A percentile compares a stretch with the other conserved stretches of the same genome.
Conservation (phyloP, 768 basidiomycete genomes). For the Basidioascus undulatus region DNA sequence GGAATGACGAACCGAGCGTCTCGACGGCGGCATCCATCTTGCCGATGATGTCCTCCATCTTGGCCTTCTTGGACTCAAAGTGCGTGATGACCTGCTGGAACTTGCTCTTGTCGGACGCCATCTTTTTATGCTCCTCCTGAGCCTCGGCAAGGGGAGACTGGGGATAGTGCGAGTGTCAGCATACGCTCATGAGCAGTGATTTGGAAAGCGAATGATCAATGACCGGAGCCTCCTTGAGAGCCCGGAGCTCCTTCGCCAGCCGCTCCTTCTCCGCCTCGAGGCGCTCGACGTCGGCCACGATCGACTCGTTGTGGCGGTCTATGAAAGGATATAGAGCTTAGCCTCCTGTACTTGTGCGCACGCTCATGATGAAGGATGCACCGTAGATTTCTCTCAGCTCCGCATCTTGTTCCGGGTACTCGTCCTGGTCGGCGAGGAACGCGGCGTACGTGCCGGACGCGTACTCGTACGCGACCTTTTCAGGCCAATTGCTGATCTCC, state of each 20-base stretch:
- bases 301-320: constrained; percentile 51
- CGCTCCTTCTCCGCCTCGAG: constrained; percentile 21
- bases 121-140: too few relatives aligned
- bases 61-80: not conserved
- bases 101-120: not conserved
- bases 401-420: constrained; percentile 43
- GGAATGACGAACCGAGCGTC: not conserved
- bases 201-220: too few relatives aligned
- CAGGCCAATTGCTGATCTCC: too few relatives aligned
- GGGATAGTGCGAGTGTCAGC: too few relatives aligned
- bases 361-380: constrained; percentile 14
- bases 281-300: constrained; percentile 26
- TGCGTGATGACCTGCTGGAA: not conserved
- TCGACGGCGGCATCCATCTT: not conserved
- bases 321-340: too few relatives aligned
- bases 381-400: constrained; percentile 33
- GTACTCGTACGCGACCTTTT: too few relatives aligned
- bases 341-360: constrained; percentile 6
- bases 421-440: constrained; percentile 47
- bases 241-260: constrained; percentile 1
- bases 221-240: too few relatives aligned
- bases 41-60: constrained; percentile 26
- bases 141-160: too few relatives aligned
- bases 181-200: too few relatives aligned
- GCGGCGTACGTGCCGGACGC: constrained; percentile 27